These are phyloP conservation scores for Aegilops bicornis DNA, from an alignment of 176 grass and related monocot genomes.

Conservation along the genomic window DNA sequence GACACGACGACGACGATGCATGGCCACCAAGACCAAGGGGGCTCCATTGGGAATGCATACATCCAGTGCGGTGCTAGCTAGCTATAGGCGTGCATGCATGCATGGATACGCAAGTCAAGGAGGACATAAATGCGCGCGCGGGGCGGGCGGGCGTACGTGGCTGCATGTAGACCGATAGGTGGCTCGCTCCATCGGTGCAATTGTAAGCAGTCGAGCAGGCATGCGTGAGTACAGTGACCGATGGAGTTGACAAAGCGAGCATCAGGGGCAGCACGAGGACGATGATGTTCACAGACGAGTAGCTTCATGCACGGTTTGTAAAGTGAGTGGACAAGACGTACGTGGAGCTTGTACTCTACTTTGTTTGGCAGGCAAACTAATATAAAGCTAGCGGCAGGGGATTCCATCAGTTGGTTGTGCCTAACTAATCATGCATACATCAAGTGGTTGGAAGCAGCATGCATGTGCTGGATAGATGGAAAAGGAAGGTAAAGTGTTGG, in stretches of 20 bases:
- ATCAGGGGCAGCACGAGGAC: background rate
- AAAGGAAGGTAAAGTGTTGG: background rate
- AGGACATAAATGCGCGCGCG: background rate
- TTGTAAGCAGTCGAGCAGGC: background rate
- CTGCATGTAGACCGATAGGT: background rate
- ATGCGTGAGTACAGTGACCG: background rate
- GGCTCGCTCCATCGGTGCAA: background rate
- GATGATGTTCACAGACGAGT: background rate
- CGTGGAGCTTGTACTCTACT: background rate
- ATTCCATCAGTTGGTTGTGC: background rate
- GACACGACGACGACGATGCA: background rate
- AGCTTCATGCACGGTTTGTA: background rate
- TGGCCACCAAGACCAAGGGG: no score
- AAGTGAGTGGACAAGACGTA: background rate
- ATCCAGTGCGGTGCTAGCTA: background rate
- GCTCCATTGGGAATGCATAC: background rate
- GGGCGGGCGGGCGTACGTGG: background rate
- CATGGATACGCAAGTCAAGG: slow-evolving; percentile 5
- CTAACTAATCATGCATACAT: background rate
- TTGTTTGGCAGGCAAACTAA: background rate
- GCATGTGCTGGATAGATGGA: background rate
- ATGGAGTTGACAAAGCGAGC: background rate
- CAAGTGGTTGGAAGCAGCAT: background rate
- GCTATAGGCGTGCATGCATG: background rate
- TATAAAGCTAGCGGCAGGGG: background rate